Conservation (phyloP, 140 eudicot species). For the Senecio squalidus region DNA sequence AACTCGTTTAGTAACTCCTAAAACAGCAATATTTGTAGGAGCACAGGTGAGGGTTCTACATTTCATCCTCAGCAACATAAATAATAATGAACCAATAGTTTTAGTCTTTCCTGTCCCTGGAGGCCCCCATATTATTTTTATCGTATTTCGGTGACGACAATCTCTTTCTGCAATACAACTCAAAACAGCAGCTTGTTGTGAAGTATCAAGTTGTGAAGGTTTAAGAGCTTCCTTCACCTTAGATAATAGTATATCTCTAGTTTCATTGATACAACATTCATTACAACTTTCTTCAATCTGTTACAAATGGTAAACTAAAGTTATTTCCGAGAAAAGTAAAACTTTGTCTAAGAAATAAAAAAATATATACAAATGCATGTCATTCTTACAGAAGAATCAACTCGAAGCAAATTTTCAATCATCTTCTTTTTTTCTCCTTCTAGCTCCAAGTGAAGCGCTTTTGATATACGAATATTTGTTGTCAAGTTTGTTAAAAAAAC, state of each 20-base stretch:
- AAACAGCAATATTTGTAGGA: slow-evolving; percentile 70
- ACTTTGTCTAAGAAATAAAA: background rate
- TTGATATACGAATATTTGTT: slow-evolving; percentile 54
- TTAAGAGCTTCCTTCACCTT: slow-evolving; percentile 9
- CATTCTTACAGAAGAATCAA: slow-evolving; percentile 34
- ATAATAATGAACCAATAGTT: slow-evolving; percentile 41
- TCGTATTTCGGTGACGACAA: slow-evolving; percentile 33
- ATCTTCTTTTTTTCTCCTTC: slow-evolving; percentile 23
- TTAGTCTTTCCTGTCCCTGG: slow-evolving; percentile 93
- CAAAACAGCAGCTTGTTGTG: slow-evolving; percentile 57
- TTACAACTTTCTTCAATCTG: slow-evolving; percentile 40
- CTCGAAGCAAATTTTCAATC: slow-evolving; percentile 28
- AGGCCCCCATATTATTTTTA: slow-evolving; percentile 86
- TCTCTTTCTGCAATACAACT: slow-evolving; percentile 34
- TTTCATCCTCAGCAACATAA: slow-evolving; percentile 31
- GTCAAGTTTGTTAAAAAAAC: slow-evolving; percentile 51
- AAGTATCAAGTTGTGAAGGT: slow-evolving; percentile 37
- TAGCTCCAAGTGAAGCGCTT: slow-evolving; percentile 37
- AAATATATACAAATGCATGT: background rate
- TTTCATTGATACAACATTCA: slow-evolving; percentile 23
- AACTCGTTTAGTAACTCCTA: slow-evolving; percentile 48
- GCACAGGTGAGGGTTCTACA: slow-evolving; percentile 77
- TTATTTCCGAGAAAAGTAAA: background rate
- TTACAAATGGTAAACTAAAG: background rate
- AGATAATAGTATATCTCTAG: background rate